Evolutionary conservation across 805 yeast genomes (phyloP), one percentile per base, ranked within the genome.

Genomic region (Naumovozyma dairenensis): DNA sequence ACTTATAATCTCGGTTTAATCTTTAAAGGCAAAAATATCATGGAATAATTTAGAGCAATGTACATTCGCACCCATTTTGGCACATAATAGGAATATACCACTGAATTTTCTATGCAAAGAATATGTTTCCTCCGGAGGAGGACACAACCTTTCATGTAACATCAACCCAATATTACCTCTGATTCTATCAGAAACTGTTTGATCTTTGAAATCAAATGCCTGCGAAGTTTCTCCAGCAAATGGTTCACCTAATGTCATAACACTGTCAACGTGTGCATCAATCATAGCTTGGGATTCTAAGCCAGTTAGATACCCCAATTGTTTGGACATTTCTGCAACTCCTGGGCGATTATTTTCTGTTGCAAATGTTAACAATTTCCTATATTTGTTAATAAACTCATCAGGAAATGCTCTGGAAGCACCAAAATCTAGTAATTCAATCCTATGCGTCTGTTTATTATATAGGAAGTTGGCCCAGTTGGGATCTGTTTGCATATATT

Each of bases 91-190:
- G 53, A 82, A 92, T 1, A 92, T 94, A 8, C 98, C 98, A 53
- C 94, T 82, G 51, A 92, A 75, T 53, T 92, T 92, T 49, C 98
- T 70, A 60, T 92, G 98, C 47, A 92, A 66, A n/a, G 94, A 81
- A 56, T 92, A 92, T 0, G 98, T 92, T 59, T 92, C 98, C 51
- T 92, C 97, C 2, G 98, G 98, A 10, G 98, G 98, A 3, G 98
- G 96, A 3, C 95, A 75, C 40, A 92, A 65, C 46, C 98, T 73
- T 58, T 92, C 95, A 40, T 78, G 73, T 40, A 92, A 67, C 98
- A 92, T 92, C 34, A 87, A 62, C 2, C 85, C 77, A 44, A 92
- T 84, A 49, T 87, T 86, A 3, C 74, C 79, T 44, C 94, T 72
- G 16, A 92, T 96, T 43, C 97, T 72, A 44, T 85, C 96, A 5